phyloP scores from a whole-genome alignment of 768 basidiomycete species.

The Hydnum rufescens region DNA sequence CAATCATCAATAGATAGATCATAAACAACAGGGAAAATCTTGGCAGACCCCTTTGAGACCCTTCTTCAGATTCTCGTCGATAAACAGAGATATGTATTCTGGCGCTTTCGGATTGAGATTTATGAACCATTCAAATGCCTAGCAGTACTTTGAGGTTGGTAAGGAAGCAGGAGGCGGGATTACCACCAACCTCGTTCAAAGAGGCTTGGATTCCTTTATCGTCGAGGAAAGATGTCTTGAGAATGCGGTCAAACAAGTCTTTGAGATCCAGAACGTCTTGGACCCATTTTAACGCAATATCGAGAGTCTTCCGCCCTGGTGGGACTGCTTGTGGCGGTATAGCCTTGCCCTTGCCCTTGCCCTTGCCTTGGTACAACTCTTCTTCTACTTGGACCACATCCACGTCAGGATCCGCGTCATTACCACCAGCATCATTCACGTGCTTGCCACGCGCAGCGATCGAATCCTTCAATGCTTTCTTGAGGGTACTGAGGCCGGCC shows the following conservation, averaged over 20 bases:
- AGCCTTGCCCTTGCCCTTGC: constrained; percentile 27
- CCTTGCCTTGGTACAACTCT: constrained; percentile 28
- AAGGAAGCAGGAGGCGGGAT: constrained; percentile 12
- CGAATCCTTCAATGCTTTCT: constrained; percentile 48
- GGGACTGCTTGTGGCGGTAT: constrained; percentile 14
- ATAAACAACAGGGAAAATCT: background rate
- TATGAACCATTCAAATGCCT: constrained; percentile 89
- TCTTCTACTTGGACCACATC: constrained; percentile 20
- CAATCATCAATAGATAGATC: background rate
- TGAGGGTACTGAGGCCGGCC: constrained; percentile 42
- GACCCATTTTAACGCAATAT: constrained; percentile 76
- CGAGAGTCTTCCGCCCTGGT: constrained; percentile 28
- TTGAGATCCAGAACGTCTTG: constrained; percentile 79
- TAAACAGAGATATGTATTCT: constrained; percentile 90
- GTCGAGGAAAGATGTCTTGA: constrained; percentile 45
- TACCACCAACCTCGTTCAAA: constrained; percentile 84
- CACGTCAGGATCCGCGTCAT: constrained; percentile 19
- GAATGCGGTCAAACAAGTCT: constrained; percentile 68
- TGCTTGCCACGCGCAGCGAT: constrained; percentile 54
- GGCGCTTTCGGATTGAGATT: constrained; percentile 74
- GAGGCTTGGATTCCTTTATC: constrained; percentile 64
- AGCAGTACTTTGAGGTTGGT: background rate
- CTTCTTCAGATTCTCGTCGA: constrained; percentile 89
- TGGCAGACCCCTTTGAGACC: constrained; percentile 76
- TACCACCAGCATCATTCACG: constrained; percentile 40